Base-by-base conservation (phyloP, 805 yeast species). In the Scheffersomyces coipomensis region DNA sequence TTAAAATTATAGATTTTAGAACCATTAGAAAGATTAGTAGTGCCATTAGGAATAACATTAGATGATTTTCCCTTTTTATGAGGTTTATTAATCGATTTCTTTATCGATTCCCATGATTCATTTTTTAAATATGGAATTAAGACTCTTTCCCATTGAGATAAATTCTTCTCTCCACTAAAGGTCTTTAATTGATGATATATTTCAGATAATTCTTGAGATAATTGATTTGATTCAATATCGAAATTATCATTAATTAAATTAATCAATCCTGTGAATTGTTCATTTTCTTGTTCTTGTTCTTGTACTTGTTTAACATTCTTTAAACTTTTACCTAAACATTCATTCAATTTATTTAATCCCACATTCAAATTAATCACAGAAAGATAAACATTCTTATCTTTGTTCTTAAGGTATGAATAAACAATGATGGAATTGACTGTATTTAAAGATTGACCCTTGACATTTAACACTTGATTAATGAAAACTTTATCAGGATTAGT, bases 291-390 rank as follows among this genome's bases (percentile, higher is more conserved):
- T 15, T 34, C 38, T n/a, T 23, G 10, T n/a, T 33, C 26, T 9
- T 25, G 13, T 3, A 30, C 33, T 12, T 19, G 19, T 30, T 19
- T 9, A 8, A 31, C 21, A 5, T 34, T 30, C 15, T 38, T 29
- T 32, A 80, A 65, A 27, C 83, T 76, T 52, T 80, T 84, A 19
- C 90, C 90, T 21, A 87, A 56, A 10, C 86, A 78, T 49, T 85
- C 89, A 43, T 78, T 75, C 42, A 87, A 67, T 36, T 76, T 77
- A 50, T 87, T 86, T 26, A 76, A 62, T 4, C 93, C 95, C 25
- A 81, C 78, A 43, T 82, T 78, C 27, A 83, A 58, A 35, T 71
- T 68, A 39, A 75, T 57, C 39, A 74, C 59, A 44, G 73, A 68
- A 39, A 78, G 56, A 30, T 66, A 60, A 26, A 71, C 64, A 33